Evolutionary conservation across 495 filamentous ascomycete genomes (phyloP).

Genomic region (Penicillium paxilli): DNA sequence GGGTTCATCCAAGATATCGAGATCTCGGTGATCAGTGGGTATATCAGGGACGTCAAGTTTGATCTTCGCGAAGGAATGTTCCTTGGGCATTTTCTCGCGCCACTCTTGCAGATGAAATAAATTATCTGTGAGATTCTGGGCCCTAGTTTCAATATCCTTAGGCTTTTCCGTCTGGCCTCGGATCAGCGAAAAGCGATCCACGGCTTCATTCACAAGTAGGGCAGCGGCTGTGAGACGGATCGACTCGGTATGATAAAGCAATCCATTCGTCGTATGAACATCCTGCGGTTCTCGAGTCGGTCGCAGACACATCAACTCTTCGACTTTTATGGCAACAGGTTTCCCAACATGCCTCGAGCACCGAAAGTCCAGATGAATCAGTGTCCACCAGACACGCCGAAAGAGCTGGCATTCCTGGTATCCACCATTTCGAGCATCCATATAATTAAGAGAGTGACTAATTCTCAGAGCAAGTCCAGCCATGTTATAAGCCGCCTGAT

Average conservation of each 20-base stretch:
- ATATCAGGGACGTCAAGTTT: constrained; percentile 6
- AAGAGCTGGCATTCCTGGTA: constrained; percentile 5
- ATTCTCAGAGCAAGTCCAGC: constrained; percentile 30
- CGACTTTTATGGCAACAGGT: constrained; percentile 19
- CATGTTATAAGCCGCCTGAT: constrained; percentile 35
- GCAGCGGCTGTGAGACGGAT: constrained; percentile 23
- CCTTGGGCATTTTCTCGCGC: constrained; percentile 3
- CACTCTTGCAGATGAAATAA: constrained; percentile 11
- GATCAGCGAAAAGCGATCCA: neutral
- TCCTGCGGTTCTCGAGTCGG: constrained; percentile 1
- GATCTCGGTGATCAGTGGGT: neutral
- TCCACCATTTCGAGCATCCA: neutral
- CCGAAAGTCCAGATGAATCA: constrained; percentile 34
- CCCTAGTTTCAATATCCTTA: neutral
- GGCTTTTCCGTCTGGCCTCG: neutral
- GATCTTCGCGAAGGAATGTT: constrained; percentile 1
- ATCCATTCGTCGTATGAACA: neutral
- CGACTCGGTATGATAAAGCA: constrained; percentile 20
- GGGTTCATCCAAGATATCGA: neutral
- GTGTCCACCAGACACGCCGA: constrained; percentile 31
- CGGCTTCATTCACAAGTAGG: constrained; percentile 19
- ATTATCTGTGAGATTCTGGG: neutral
- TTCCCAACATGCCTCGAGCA: constrained; percentile 31
- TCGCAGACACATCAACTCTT: constrained; percentile 10
- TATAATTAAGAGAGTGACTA: constrained; percentile 26